Conservation (phyloP, 257 asterid species). For the Osmanthus fragrans region DNA sequence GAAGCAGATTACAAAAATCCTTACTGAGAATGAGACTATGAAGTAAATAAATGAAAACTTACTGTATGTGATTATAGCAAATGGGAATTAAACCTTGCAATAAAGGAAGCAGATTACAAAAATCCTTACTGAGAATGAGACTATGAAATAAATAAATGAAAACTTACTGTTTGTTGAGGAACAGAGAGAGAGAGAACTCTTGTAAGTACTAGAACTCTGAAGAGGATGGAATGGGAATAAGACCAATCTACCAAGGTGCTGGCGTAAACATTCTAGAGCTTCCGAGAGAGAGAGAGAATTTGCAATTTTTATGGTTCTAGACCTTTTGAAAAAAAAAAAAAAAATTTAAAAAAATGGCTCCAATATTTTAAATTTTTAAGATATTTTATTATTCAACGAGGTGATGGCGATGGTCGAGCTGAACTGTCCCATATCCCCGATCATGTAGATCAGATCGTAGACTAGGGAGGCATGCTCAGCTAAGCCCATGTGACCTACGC, state of each 20-base stretch:
- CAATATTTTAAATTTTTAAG: too few species aligned
- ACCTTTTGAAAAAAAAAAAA: too few species aligned
- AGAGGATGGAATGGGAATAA: neutral
- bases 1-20: neutral
- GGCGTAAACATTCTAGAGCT: constrained; percentile 42
- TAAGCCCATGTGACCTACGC: too few species aligned
- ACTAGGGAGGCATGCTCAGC: too few species aligned
- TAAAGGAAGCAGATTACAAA: neutral
- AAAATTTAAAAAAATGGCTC: too few species aligned
- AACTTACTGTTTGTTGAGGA: constrained; percentile 22
- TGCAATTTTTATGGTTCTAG: neutral
- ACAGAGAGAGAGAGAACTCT: neutral
- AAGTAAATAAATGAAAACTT: constrained; percentile 11
- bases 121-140: neutral
- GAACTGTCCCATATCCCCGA: too few species aligned
- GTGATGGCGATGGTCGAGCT: too few species aligned
- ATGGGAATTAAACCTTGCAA: neutral
- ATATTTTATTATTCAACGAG: too few species aligned
- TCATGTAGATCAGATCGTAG: too few species aligned
- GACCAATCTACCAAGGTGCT: constrained; percentile 19
- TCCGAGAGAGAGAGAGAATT: constrained; percentile 25
- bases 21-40: neutral
- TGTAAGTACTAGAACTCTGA: constrained; percentile 11
- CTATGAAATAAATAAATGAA: neutral
- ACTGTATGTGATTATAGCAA: too few species aligned